These are phyloP conservation scores for Arthonia radiata DNA, from an alignment of 495 filamentous ascomycete genomes.

Conservation along the genomic window DNA sequence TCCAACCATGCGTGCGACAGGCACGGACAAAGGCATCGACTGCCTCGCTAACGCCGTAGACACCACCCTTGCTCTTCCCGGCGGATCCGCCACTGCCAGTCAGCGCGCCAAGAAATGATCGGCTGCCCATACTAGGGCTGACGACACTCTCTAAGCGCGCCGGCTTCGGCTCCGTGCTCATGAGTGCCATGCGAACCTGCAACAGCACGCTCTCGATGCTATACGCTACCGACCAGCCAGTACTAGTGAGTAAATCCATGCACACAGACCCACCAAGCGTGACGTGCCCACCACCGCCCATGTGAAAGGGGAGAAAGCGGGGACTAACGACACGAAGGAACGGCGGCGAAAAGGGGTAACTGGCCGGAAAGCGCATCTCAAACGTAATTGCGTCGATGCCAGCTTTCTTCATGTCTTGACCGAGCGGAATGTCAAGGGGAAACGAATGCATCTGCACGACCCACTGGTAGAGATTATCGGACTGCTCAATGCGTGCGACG, in stretches of 20 bases:
- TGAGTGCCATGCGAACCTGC: slow-evolving; percentile 64
- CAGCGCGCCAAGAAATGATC: too few species aligned
- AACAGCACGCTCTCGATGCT: slow-evolving; percentile 60
- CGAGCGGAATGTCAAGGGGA: slow-evolving; percentile 38
- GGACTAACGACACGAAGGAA: slow-evolving; percentile 72
- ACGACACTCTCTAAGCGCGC: slow-evolving; percentile 30
- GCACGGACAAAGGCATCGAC: slow-evolving; percentile 47
- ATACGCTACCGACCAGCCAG: slow-evolving; percentile 52
- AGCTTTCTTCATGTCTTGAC: slow-evolving; percentile 42
- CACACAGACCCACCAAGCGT: slow-evolving; percentile 74
- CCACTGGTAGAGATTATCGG: slow-evolving; percentile 67
- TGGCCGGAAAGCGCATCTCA: slow-evolving; percentile 52
- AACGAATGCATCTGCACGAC: slow-evolving; percentile 81
- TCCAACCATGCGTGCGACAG: slow-evolving; percentile 35
- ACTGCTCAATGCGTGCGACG: slow-evolving; percentile 15
- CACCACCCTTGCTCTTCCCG: too few species aligned
- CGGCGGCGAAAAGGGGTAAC: slow-evolving; percentile 57
- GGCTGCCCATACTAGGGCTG: too few species aligned
- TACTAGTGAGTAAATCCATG: slow-evolving; percentile 72
- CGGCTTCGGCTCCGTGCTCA: slow-evolving; percentile 37
- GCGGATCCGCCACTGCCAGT: too few species aligned
- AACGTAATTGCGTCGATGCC: slow-evolving; percentile 42
- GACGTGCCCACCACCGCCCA: slow-evolving; percentile 71
- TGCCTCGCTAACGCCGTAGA: slow-evolving; percentile 49
- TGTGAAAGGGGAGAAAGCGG: slow-evolving; percentile 41